Base-by-base conservation (phyloP, 1,284 basidiomycete species). In the Calocybe gambosa region DNA sequence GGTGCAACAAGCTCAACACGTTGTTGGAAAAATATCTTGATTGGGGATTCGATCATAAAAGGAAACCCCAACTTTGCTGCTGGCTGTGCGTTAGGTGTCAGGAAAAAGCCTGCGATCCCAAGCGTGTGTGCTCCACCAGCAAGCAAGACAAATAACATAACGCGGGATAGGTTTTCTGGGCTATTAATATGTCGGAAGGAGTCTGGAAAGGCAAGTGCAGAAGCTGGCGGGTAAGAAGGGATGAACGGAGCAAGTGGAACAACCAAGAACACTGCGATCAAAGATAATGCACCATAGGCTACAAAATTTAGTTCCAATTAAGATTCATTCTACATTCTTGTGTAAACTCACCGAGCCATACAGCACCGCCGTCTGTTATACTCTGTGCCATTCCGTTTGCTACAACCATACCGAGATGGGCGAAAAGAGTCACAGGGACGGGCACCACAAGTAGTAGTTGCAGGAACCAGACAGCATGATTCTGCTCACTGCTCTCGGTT, bases 21-120 rank as follows among this genome's bases (percentile, higher is more conserved):
- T 57, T 88, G 85, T 42, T 73, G 69, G 68, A 86, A 89, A 61
- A 71, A 85, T 0, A 87, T 63, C 52, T 86, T 88, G 54, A 88
- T 64, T 0, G 85, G 84, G 2, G 71, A 62, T 19, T 73, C 61
- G 23, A 67, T 61, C 10, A 75, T 75, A 65, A 89, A 89, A 0
- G 86, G 86, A 63, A 80, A 82, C 12, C 63, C 62, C 1, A 73
- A 53, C 62, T 73, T 72, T 23, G 70, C 63, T 45, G 73, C 51
- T 0, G 75, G 71, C 1, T 71, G 64, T 2, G 70, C 49, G 1
- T 76, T 47, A 40, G 46, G 43, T 5, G 46, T 42, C 13, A 50
- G 28, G 33, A 52, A 12, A 5, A 53, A 8, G 1, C 49, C 49
- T 5, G 52, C 25, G 34, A 48, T 26, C 13, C 51, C 51, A 28